phyloP scores from a whole-genome alignment of 192 early-diverging fungal species.

The Backusella sp. region DNA sequence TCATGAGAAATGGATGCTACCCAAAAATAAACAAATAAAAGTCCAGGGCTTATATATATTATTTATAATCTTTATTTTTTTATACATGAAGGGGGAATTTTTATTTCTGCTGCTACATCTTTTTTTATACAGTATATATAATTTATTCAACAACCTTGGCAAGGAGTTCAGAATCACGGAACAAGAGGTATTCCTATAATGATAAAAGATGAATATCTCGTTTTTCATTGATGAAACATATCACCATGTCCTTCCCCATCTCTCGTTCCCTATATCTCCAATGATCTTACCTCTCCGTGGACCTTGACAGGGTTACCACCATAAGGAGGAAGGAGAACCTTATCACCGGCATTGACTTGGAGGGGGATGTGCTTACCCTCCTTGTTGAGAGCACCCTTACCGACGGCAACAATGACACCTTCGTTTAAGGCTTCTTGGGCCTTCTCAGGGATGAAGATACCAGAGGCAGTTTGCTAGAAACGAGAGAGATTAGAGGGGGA shows the following conservation, averaged over 20 bases:
- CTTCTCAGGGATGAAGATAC: conserved; percentile 98
- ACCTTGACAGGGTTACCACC: conserved; percentile 96
- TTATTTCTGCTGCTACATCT: not conserved
- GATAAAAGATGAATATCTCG: not conserved
- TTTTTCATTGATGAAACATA: not conserved
- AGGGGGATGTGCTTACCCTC: conserved; percentile 81
- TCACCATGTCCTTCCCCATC: not conserved
- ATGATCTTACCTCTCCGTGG: conserved; percentile 56
- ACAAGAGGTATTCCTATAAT: conserved; percentile 80
- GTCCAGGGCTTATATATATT: not conserved
- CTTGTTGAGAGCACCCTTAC: conserved; percentile 88
- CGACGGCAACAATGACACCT: conserved; percentile 90
- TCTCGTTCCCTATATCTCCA: not conserved
- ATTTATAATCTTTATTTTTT: not conserved
- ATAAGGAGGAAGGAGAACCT: conserved; percentile 92
- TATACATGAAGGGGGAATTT: not conserved
- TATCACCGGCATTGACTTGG: conserved; percentile 88
- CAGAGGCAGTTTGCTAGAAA: conserved; percentile 89
- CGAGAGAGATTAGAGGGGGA: not conserved
- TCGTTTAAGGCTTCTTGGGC: conserved; percentile 98
- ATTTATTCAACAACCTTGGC: conserved; percentile 76
- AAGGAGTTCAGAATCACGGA: conserved; percentile 91
- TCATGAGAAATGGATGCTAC: not conserved
- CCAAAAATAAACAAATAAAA: not conserved
- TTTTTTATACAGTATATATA: not conserved